Evolutionary conservation across 208 protist genomes (phyloP).

Genomic region (Balamuthia mandrillaris): DNA sequence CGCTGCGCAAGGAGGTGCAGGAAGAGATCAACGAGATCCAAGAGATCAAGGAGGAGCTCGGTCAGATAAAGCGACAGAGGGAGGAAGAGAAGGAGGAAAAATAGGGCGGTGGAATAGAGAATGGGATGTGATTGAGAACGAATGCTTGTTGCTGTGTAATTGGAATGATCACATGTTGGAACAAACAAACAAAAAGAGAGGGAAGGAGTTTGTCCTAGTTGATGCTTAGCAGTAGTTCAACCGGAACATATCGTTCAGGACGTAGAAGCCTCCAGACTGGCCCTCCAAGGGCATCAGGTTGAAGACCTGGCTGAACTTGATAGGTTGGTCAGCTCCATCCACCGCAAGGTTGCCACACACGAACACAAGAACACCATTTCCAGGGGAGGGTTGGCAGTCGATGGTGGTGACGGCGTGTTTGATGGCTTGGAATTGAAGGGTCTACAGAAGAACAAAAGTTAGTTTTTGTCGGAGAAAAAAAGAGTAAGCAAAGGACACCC

Average conservation of each 20-base stretch:
- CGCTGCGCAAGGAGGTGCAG: too few relatives aligned
- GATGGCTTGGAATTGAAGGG: neutral
- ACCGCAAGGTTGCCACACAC: constrained; percentile 19
- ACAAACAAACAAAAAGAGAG: neutral
- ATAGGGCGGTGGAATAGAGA: too few relatives aligned
- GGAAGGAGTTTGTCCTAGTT: neutral
- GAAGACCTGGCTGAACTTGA: constrained; percentile 35
- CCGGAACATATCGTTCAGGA: constrained; percentile 16
- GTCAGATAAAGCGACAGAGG: too few relatives aligned
- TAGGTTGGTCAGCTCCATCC: neutral
- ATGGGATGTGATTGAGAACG: neutral
- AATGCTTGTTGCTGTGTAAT: neutral
- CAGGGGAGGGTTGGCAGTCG: neutral
- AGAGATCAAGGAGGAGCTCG: too few relatives aligned
- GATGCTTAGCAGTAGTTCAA: constrained; percentile 22
- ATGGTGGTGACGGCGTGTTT: constrained; percentile 23
- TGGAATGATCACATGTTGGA: neutral
- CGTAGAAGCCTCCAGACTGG: constrained; percentile 20
- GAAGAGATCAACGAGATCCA: too few relatives aligned
- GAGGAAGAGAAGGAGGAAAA: too few relatives aligned
- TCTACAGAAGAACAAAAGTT: neutral
- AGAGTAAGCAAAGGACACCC: neutral
- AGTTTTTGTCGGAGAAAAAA: too few relatives aligned
- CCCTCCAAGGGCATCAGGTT: constrained; percentile 24
- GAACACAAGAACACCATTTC: neutral